Evolutionary conservation across 2,329 filamentous ascomycete species (phyloP).

Genomic region (Huntiella abstrusa): DNA sequence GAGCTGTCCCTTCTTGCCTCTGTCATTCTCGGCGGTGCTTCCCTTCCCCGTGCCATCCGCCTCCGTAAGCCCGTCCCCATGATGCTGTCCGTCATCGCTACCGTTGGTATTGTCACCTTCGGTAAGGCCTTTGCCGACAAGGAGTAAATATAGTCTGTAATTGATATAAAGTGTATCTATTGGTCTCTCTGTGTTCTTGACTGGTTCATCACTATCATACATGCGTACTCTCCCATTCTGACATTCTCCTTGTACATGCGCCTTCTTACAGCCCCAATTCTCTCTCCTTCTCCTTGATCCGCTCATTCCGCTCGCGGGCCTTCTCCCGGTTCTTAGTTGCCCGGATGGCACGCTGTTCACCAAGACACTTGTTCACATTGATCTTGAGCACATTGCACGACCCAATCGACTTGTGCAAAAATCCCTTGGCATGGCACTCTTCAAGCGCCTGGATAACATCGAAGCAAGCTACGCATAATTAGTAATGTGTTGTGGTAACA

Average conservation of each 20-base stretch:
- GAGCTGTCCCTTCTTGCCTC: conserved; percentile 83
- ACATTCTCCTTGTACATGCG: background rate
- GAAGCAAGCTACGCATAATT: conserved; percentile 56
- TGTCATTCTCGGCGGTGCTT: conserved; percentile 62
- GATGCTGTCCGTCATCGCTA: conserved; percentile 58
- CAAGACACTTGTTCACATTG: conserved; percentile 68
- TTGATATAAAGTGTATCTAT: background rate
- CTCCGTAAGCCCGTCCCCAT: conserved; percentile 69
- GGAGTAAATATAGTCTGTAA: conserved; percentile 15
- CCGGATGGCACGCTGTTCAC: conserved; percentile 58
- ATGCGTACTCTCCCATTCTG: background rate
- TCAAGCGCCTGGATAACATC: conserved; percentile 87
- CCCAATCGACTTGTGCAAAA: conserved; percentile 77
- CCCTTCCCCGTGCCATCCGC: conserved; percentile 72
- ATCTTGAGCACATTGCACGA: conserved; percentile 79
- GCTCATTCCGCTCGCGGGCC: conserved; percentile 49
- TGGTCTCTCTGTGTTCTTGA: too few relatives aligned
- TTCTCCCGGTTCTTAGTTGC: conserved; percentile 54
- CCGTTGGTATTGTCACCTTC: conserved; percentile 63
- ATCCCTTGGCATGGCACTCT: conserved; percentile 83
- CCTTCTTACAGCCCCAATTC: conserved; percentile 20
- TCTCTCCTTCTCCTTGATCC: conserved; percentile 56
- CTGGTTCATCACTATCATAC: too few relatives aligned
- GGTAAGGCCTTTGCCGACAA: conserved; percentile 43
- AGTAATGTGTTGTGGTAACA: background rate